phyloP scores from a whole-genome alignment of 2,329 filamentous ascomycete species.

The Torrubiella hemipterigena region DNA sequence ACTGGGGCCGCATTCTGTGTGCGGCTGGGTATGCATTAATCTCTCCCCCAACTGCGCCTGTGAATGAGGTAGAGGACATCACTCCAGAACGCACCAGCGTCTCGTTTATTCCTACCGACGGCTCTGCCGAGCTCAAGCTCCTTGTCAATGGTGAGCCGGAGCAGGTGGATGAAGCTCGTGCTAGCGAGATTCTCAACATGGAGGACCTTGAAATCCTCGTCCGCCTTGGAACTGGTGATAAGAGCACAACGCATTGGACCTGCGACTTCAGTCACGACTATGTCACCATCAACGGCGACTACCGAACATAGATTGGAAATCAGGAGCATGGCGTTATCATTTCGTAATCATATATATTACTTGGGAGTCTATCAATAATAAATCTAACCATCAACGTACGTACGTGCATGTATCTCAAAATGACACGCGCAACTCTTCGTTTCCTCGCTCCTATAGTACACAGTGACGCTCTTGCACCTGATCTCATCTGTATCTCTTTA shows the following conservation, averaged over 20 bases:
- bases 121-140: conserved; percentile 64
- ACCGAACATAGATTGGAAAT: conserved; percentile 39
- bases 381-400: too few species aligned
- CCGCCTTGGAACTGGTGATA: conserved; percentile 53
- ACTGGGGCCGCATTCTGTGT: conserved; percentile 96
- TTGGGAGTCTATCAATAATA: neutral
- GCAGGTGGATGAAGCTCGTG: conserved; percentile 62
- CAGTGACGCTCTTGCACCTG: neutral
- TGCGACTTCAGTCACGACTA: conserved; percentile 83
- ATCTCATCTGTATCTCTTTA: conserved; percentile 18
- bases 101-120: conserved; percentile 66
- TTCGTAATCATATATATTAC: neutral
- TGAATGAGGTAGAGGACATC: conserved; percentile 51
- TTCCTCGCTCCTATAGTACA: too few species aligned
- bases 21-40: conserved; percentile 74
- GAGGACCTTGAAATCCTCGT: conserved; percentile 74
- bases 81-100: conserved; percentile 62
- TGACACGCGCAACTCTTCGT: neutral
- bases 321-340: neutral
- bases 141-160: conserved; percentile 73
- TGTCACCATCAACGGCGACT: conserved; percentile 57
- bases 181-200: conserved; percentile 63
- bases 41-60: conserved; percentile 42
- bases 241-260: conserved; percentile 68
- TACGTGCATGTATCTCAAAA: neutral